These are phyloP conservation scores for Neocatenulostroma microsporum DNA, from an alignment of 2,329 filamentous ascomycete genomes.

Conservation along the genomic window DNA sequence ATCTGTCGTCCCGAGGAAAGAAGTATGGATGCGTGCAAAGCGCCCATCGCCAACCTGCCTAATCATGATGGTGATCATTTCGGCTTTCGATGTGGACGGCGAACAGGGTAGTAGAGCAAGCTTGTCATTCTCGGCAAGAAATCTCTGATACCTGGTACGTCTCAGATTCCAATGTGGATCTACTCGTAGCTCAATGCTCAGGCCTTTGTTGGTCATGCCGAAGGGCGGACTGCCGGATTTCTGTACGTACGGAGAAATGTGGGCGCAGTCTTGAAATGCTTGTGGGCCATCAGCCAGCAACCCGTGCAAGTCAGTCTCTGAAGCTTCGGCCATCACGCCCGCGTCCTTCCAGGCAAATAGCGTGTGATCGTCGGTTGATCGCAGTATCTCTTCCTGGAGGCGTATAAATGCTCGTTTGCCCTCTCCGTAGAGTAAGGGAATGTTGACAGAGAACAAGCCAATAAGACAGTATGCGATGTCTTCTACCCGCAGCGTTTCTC, in stretches of 20 bases:
- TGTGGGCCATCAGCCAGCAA: constrained; percentile 4
- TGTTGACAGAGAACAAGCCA: constrained; percentile 38
- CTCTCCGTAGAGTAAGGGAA: constrained; percentile 39
- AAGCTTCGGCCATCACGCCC: not conserved
- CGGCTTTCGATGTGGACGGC: too few species aligned
- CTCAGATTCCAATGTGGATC: too few species aligned
- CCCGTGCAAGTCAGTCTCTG: constrained; percentile 1
- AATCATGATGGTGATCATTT: too few species aligned
- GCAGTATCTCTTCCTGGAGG: constrained; percentile 16
- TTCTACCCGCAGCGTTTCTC: constrained; percentile 23
- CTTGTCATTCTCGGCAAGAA: too few species aligned
- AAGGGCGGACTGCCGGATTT: constrained; percentile 17
- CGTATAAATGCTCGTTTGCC: constrained; percentile 15
- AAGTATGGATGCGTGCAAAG: too few species aligned
- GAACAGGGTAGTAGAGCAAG: too few species aligned
- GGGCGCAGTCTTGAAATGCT: constrained; percentile 32
- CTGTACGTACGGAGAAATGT: constrained; percentile 26
- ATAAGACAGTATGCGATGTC: constrained; percentile 41
- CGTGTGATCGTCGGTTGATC: constrained; percentile 9
- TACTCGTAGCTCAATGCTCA: too few species aligned
- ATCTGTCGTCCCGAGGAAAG: too few species aligned
- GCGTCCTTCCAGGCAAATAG: constrained; percentile 12
- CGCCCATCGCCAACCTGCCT: too few species aligned
- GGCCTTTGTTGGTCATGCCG: constrained; percentile 10
- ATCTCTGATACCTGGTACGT: too few species aligned